A percentile compares a stretch with the other conserved stretches of the same genome.
phyloP scores from a whole-genome alignment of 371 early-diverging fungal genomes.

The Scutellospora calospora region DNA sequence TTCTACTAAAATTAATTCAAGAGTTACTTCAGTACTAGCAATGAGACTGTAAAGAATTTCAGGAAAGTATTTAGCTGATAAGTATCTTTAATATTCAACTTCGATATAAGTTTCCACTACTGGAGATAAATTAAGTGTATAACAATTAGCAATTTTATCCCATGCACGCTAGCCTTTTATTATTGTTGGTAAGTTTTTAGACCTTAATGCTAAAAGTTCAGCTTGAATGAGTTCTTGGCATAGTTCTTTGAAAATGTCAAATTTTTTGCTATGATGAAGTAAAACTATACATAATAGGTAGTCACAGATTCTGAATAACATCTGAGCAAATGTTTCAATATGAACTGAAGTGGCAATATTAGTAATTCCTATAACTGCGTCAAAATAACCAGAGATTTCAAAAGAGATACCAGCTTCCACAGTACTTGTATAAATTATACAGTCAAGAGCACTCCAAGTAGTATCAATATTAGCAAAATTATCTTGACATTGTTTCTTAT shows the following conservation, averaged over 20 bases:
- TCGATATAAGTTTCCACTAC: conserved; percentile 31
- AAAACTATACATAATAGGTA: background rate
- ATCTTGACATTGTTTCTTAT: background rate
- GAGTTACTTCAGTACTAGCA: conserved; percentile 27
- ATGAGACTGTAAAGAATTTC: conserved; percentile 20
- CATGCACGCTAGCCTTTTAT: conserved; percentile 23
- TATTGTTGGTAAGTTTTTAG: background rate
- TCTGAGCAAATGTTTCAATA: conserved; percentile 24
- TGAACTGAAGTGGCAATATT: conserved; percentile 37
- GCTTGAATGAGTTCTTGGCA: conserved; percentile 3
- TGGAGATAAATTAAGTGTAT: conserved; percentile 35
- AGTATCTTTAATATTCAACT: conserved; percentile 31
- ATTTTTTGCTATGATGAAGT: background rate
- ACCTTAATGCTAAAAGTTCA: background rate
- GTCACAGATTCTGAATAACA: conserved; percentile 23
- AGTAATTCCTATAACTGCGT: background rate
- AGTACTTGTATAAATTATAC: background rate
- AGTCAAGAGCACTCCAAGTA: background rate
- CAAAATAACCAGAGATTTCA: background rate
- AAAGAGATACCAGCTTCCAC: background rate
- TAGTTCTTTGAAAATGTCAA: conserved; percentile 12
- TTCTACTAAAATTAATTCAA: conserved; percentile 30
- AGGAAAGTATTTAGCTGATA: conserved; percentile 21
- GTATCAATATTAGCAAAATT: background rate
- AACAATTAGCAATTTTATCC: background rate